Evolutionary conservation across 345 rosid genomes (phyloP).

Genomic region (Hirschfeldia incana): DNA sequence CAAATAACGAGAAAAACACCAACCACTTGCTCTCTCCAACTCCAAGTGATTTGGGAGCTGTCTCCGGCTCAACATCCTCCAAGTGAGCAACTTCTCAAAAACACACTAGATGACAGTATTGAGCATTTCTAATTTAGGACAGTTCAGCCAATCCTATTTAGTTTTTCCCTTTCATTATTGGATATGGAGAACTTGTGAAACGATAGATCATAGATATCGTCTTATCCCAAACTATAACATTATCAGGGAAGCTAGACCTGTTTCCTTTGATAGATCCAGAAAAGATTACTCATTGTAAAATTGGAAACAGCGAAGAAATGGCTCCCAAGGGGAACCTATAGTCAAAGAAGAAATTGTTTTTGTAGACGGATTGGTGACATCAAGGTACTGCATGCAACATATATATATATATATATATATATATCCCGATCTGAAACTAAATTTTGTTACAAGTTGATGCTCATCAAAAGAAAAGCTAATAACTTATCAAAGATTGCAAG

Average conservation of each 20-base stretch:
- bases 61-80: neutral
- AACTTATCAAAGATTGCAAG: no score
- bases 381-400: neutral
- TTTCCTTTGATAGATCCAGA: neutral
- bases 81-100: neutral
- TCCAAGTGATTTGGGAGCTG: neutral
- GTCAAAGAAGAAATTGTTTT: neutral
- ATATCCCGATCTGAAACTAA: neutral
- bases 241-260: neutral
- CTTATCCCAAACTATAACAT: neutral
- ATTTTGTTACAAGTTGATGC: neutral
- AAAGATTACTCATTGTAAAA: neutral
- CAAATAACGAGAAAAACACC: neutral
- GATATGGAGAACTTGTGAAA: neutral
- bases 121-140: neutral
- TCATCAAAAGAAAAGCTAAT: neutral
- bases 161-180: neutral
- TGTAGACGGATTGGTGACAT: neutral
- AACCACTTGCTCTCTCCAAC: neutral
- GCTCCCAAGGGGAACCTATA: neutral
- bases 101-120: neutral
- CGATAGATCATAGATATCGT: neutral
- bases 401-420: no score
- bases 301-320: neutral
- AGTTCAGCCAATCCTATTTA: neutral